phyloP scores from a whole-genome alignment of 768 basidiomycete genomes.

The Xanthoconium purpureum region DNA sequence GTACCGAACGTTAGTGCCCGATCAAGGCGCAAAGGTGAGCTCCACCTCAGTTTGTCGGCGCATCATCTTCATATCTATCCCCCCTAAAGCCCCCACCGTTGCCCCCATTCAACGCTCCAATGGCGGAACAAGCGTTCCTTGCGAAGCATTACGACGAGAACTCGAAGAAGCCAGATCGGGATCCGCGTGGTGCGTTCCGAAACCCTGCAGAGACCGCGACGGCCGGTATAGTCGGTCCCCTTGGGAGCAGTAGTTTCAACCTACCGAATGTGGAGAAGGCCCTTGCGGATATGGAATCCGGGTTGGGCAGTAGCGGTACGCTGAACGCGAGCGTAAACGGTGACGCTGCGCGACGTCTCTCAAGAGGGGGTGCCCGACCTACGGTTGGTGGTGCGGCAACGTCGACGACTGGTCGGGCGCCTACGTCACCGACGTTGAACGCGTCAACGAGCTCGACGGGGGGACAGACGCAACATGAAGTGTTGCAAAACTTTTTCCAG shows the following conservation, averaged over 20 bases:
- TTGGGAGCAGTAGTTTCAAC: slow-evolving; percentile 82
- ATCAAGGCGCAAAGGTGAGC: slow-evolving; percentile 69
- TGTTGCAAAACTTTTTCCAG: slow-evolving; percentile 86
- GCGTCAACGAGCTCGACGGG: slow-evolving; percentile 43
- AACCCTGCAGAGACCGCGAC: slow-evolving; percentile 63
- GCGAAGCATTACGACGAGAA: slow-evolving; percentile 90
- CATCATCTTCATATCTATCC: background rate
- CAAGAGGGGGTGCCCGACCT: slow-evolving; percentile 24
- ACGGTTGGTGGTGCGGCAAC: slow-evolving; percentile 35
- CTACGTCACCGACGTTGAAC: slow-evolving; percentile 39
- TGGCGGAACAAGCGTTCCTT: slow-evolving; percentile 88
- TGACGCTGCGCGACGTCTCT: slow-evolving; percentile 36
- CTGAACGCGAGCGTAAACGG: slow-evolving; percentile 34
- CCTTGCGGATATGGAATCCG: slow-evolving; percentile 82
- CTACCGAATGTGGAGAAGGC: slow-evolving; percentile 88
- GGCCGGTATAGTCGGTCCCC: slow-evolving; percentile 84
- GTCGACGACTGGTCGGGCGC: slow-evolving; percentile 32
- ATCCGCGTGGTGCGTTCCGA: slow-evolving; percentile 85
- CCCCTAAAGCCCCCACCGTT: slow-evolving; percentile 54
- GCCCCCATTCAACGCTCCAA: slow-evolving; percentile 76
- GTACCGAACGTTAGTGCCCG: slow-evolving; percentile 70
- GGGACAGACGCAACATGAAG: slow-evolving; percentile 76
- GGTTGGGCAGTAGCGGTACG: slow-evolving; percentile 35
- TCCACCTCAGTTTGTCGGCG: background rate
- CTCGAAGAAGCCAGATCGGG: slow-evolving; percentile 83